Base-by-base conservation (phyloP, 208 protist genomes). In the Acanthamoeba lenticulata region DNA sequence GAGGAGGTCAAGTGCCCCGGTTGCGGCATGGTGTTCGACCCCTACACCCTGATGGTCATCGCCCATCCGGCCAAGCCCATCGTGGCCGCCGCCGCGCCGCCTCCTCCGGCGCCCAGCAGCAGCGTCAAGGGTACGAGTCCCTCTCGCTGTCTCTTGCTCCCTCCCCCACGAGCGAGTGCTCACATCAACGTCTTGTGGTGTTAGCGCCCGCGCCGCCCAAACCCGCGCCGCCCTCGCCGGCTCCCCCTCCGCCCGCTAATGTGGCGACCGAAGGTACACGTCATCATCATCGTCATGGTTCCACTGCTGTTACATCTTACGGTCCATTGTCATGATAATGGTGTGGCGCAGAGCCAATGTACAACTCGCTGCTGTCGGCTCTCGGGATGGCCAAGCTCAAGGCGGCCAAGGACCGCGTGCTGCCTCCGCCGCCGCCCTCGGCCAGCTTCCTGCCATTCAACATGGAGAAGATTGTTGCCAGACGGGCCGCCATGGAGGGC, bases 381-480 rank as follows among this genome's bases (percentile, higher is more conserved):
- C 60, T 69, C 60, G 60, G 60, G 11, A 69, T 69, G 60, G 60
- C 60, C 11, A 83, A 83, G 72, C 72, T 83, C 72, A 83, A 83
- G 40, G 19, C 34, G 21, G 72, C 72, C 13, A 47, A 40, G 38
- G 40, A 83, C 38, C 34, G 72, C 38, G 72, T 83, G 72, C 72
- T 83, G 72, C 38, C 72, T 4, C 72, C 72, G n/a, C 72, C 72
- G n/a, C 72, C 72, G 72, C 72, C 72, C 72, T 44, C 9, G 72
- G 42, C 5, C 7, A 49, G 38, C 38, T 49, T 47, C 40, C 40
- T 83, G 38, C 40, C 72, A 13, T 83, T 83, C 72, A 83, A 83
- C 72, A 83, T 83, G 72, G 72, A 83, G 27, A 83, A 83, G 72
- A 83, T 83, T 29, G 40, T 47, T 47, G 72, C 72, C 34, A 40